Evolutionary conservation across 805 yeast species (phyloP), one percentile per base, ranked within the genome.

Genomic region (Lachancea mirantina): DNA sequence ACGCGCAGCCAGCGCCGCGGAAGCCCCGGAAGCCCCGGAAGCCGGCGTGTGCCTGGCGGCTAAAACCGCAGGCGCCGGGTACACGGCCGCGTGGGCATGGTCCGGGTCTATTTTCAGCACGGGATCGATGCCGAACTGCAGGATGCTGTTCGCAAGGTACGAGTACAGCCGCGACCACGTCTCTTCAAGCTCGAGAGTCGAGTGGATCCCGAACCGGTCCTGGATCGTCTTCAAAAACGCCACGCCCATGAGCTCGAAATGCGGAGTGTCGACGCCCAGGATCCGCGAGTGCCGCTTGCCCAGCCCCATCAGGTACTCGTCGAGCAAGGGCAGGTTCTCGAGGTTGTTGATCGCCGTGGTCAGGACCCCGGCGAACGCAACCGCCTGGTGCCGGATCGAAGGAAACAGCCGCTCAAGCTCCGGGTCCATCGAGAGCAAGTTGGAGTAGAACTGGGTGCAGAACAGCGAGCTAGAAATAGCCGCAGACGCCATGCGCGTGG

Each of bases 231-330:
- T 72, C 36, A 80, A 63, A 26, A 81, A 62, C 0, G 87, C 85
- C 34, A 71, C 71, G 2, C 89, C 89, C 85, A 81, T 76, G 22
- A 76, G 54, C 51, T 78, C 78, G 44, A 76, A 81, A 49, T 75
- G 77, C 2, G 68, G 66, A 0, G 82, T 69, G 39, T 79, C 85
- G 23, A 82, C 78, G 10, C 84, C 84, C 40, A 84, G 61, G 31
- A 84, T 76, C 43, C 94, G 61, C 2, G 84, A 63, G 54, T 84
- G 94, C 32, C 84, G 63, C 50, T 80, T 81, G 2, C 88, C 94
- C 43, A 84, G 57, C 28, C 72, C 70, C 26, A 61, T 62, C 30
- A 84, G 58, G 35, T 76, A 77, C 16, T 68, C 78, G 46, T 79
- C 78, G 44, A 83, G 58, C 5, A 58, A 55, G 3, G 67, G 49